Evolutionary conservation across 78 protist species (phyloP).

Genomic region (Guillardia theta): DNA sequence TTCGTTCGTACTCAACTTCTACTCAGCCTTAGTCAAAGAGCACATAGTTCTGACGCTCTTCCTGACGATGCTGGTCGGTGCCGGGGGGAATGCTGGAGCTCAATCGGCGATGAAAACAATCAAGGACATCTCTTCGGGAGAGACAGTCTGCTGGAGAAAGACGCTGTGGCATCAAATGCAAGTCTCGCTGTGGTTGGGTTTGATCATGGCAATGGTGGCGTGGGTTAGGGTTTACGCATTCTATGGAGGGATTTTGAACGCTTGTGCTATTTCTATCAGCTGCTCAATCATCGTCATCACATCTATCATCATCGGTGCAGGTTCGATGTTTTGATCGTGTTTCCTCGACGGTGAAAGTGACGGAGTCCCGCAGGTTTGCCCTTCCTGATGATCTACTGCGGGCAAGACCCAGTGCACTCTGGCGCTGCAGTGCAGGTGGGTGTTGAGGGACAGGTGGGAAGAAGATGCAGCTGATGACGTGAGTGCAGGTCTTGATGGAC

Average conservation of each 20-base stretch:
- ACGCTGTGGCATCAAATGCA: background rate
- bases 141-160: background rate
- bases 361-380: too few species aligned
- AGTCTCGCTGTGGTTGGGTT: background rate
- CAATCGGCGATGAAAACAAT: slow-evolving; percentile 20
- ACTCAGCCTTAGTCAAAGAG: background rate
- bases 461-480: too few species aligned
- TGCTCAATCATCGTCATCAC: slow-evolving; percentile 8
- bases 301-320: slow-evolving; percentile 37
- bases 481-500: slow-evolving; percentile 55
- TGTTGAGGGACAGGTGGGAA: too few species aligned
- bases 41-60: slow-evolving; percentile 51
- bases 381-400: background rate
- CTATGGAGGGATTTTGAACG: background rate
- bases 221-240: slow-evolving; percentile 33
- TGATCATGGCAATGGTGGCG: background rate
- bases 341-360: too few species aligned
- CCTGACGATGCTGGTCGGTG: slow-evolving; percentile 63
- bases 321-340: too few species aligned
- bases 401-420: slow-evolving; percentile 39
- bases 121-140: background rate
- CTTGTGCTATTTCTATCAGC: slow-evolving; percentile 12
- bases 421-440: slow-evolving; percentile 57
- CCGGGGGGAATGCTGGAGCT: slow-evolving; percentile 60
- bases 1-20: background rate